Base-by-base conservation (phyloP, 2,329 filamentous ascomycete species). In the Thermoascus crustaceus region DNA sequence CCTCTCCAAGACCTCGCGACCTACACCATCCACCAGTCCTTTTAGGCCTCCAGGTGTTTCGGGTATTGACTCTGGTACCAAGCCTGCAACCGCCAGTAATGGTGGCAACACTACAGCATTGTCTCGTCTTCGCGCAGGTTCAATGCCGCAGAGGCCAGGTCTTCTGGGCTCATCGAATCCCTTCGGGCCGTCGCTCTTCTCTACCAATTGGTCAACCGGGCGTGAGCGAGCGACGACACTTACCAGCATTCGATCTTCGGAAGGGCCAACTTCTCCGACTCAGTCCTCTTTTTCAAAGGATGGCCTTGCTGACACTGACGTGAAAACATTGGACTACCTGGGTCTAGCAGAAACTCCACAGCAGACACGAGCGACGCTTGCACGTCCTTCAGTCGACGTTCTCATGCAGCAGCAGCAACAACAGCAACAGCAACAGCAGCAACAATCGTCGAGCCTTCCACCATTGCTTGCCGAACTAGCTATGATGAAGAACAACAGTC, bases 301-400 rank as follows among this genome's bases (percentile, higher is more conserved):
- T 52, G 87, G 85, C 19, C 75, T 81, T 30, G 82, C 78, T 11
- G 89, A 96, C 53, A 85, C 80, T 19, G 88, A 95, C 56, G 86
- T 94, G 47, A 83, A 85, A 54, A 98, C 91, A 2, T 68, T 98
- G 48, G 91, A 98, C 60, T 98, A 98, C 55, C 76, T 98, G 41
- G 91, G 91, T 31, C 74, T 98, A 32, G 89, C 88, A 20, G 91
- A 96, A 60, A 94, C 87, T 10, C 89, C 91, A 13, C 86, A 94
- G 55, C 82, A 85, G 35, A 70, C 77, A 41, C 76, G 80, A 43
- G 81, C 84, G 32, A 82, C 80, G 43, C 68, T 93, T 43, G 79
- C 79, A 26, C 68, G 69, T 26, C 80, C 84, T 6, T 68, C 51
- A 45, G 71, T 60, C 57, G 74, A 63, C 48, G 68, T 72, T 37